Evolutionary conservation across 2,329 filamentous ascomycete species (phyloP), one percentile per base, ranked within the genome.

Genomic region (Clonostachys solani): DNA sequence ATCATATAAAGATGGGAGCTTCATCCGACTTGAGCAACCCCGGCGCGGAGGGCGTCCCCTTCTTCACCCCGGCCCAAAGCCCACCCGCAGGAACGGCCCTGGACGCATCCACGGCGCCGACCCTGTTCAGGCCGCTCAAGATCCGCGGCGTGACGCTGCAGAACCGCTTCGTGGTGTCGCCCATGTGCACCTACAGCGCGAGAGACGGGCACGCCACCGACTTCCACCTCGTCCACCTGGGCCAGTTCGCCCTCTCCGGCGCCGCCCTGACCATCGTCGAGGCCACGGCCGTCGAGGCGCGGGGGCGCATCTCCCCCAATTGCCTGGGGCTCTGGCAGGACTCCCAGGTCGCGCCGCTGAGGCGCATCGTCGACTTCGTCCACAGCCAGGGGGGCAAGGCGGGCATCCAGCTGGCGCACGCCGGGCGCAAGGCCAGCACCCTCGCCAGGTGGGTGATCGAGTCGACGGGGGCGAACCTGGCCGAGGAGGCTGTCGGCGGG

Each of bases 241-340:
- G 90, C 48, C 84, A 89, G 50, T 91, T 91, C 55, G 78, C 89
- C 18, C 75, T 86, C 49, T 82, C 86, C 47, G 92, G 92, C 12
- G 84, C 87, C 0, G 87, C 81, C 2, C 72, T 95, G 16, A 72
- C 86, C 43, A 80, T 91, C 50, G 74, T 92, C 48, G 92, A 96
- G 69, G 89, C 91, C 23, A 91, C 88, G 1, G 74, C 83, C 33
- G 87, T 95, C 1, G 73, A 80, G 10, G 68, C 88, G 6, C 83
- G 92, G 55, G 91, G 91, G 29, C 81, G 92, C 47, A 95, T 95
- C 71, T 87, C 87, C 1, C 89, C 90, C 2, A 76, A 92, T 62
- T 88, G 92, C 62, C 69, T 73, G 12, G 90, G 92, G 1, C 69
- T 96, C 8, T 96, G 91, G 92, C 76, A 86, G 52, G 92, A 96